Base-by-base conservation (phyloP, 1,284 basidiomycete species). In the Cystobasidiaceae sp. region DNA sequence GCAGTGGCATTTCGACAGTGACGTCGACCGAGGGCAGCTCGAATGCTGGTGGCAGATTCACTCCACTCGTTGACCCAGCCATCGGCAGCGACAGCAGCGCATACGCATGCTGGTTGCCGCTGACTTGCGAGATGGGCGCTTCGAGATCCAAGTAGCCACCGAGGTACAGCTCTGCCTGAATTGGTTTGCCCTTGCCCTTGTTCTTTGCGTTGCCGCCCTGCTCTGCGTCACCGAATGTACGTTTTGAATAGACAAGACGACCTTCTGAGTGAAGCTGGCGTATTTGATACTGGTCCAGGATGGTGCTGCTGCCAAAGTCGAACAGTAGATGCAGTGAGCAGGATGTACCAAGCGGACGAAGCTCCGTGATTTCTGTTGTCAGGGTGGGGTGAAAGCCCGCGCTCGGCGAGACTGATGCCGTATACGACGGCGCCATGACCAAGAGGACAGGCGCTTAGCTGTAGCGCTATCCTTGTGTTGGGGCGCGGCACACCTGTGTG, bases 231-330 rank as follows among this genome's bases (percentile, higher is more conserved):
- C 32, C 46, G 8, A 32, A 33, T 11, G 63, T 46, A 25, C 21
- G 54, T 28, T 39, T 34, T 9, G 3, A 23, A 1, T 39, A 25
- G 21, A 70, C 68, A 0, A 73, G 51, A 23, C 58, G 46, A 1
- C 68, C 68, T 45, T 68, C 63, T n/a, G 4, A 30, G 25, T 71
- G 64, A 1, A 73, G 59, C 17, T 68, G 69, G 0, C 33, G 17
- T 19, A 73, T 66, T 49, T 73, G 68, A 52, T 67, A 71, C 9
- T 64, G 66, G 66, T 73, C 71, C 25, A 65, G 13, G 50, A 73
- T 71, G 67, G 70, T 49, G 1, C 34, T 32, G 27, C 54, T 54
- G 0, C 67, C 66, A 19, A 70, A 25, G 19, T n/a, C 32, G 54
- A 68, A 44, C 21, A 51, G 51, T 13, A 61, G 8, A 49, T 61